Percentiles rank a stretch among this genome's conserved stretches.
Evolutionary conservation across 2,329 filamentous ascomycete genomes (phyloP).

Genomic region (Pseudocercospora macadamiae): DNA sequence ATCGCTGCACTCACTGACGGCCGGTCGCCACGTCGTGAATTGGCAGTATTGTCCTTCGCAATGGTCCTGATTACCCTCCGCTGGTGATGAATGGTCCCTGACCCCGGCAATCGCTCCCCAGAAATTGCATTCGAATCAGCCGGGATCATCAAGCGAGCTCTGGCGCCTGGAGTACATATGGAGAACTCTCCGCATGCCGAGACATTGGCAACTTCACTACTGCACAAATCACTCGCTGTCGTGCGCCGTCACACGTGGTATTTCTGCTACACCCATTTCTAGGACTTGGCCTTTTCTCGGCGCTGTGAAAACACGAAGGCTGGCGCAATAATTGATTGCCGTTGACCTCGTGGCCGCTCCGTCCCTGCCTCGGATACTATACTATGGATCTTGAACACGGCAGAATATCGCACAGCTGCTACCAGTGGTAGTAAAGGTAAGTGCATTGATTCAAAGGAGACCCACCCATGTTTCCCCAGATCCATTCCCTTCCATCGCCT

Average conservation of each 20-base stretch:
- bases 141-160: conserved; percentile 2
- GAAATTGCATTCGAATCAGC: not conserved
- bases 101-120: not conserved
- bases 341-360: not conserved
- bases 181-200: conserved; percentile 7
- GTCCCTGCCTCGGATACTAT: conserved; percentile 2
- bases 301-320: not conserved
- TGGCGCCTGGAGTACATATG: not conserved
- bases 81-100: not conserved
- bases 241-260: not conserved
- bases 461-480: not conserved
- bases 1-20: too few relatives aligned
- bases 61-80: too few relatives aligned
- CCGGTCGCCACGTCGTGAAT: not conserved
- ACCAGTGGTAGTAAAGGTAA: not conserved
- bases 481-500: not conserved
- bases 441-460: not conserved
- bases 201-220: conserved; percentile 3
- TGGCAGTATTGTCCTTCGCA: too few relatives aligned
- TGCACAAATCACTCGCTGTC: not conserved
- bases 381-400: conserved; percentile 8
- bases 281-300: not conserved
- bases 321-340: conserved; percentile 9
- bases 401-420: not conserved
- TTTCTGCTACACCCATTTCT: not conserved